These are phyloP conservation scores for Lithospermum erythrorhizon DNA, from an alignment of 257 asterid genomes.

Conservation along the genomic window DNA sequence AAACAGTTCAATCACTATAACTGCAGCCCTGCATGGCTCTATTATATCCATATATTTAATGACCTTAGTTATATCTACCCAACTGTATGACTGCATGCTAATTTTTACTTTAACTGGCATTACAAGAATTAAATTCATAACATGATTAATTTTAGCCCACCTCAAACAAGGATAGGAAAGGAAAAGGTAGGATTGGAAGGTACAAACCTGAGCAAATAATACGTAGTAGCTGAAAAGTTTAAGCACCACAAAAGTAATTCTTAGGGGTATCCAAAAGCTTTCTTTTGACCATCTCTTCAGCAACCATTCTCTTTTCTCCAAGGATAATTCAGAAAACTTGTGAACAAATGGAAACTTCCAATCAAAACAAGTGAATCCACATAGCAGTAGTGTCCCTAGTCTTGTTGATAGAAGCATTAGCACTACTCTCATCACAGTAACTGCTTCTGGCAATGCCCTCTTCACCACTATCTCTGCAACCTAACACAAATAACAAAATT, in stretches of 20 bases:
- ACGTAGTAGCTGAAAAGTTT: slow-evolving; percentile 37
- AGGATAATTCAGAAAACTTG: slow-evolving; percentile 48
- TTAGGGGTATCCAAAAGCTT: slow-evolving; percentile 39
- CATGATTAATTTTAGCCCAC: not conserved
- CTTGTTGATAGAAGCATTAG: slow-evolving; percentile 47
- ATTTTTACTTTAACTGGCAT: too few species aligned
- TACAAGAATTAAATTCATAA: too few species aligned
- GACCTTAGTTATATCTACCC: not conserved
- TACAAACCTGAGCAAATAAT: slow-evolving; percentile 54
- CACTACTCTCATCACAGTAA: slow-evolving; percentile 35
- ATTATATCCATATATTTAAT: not conserved
- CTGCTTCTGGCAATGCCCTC: slow-evolving; percentile 38
- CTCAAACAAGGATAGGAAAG: not conserved
- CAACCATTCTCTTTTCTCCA: slow-evolving; percentile 50
- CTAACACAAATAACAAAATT: slow-evolving; percentile 18
- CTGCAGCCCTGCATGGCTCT: not conserved
- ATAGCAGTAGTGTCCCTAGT: slow-evolving; percentile 67
- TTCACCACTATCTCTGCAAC: slow-evolving; percentile 59
- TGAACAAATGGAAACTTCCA: slow-evolving; percentile 68
- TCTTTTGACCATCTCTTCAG: slow-evolving; percentile 63
- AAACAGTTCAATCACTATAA: too few species aligned
- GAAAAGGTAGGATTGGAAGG: not conserved
- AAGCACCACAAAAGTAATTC: slow-evolving; percentile 36
- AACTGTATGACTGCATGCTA: not conserved
- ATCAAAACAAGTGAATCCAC: slow-evolving; percentile 53